Evolutionary conservation across 139 green algal species (phyloP), one percentile per base, ranked within the genome.

Genomic region (Closterium sp.): DNA sequence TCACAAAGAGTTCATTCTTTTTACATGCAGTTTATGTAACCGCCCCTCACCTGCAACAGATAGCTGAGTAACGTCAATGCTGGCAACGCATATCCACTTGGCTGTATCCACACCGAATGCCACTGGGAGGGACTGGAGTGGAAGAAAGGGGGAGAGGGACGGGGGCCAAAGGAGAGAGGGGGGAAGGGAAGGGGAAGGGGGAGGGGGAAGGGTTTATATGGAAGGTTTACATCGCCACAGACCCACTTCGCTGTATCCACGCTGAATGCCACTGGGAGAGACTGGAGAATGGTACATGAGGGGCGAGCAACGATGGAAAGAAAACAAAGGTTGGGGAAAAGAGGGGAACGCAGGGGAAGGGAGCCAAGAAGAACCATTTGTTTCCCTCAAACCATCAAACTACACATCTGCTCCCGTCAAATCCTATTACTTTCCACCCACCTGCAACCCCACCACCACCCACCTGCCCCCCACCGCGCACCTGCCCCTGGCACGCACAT

Each of bases 161-260:
- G n/a, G n/a, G n/a, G n/a, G n/a, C n/a, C n/a, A n/a, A n/a, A n/a
- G n/a, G 19, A 1, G 79, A 30, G 79, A 31, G 85, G 85, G 85
- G 27, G 21, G 85, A 31, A 29, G 19, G 9, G 19, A 42, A 6
- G 34, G 34, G 34, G 34, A 42, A 42, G 95, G 99, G 98, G 27
- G 97, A 99, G 17, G 97, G 95, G 94, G 99, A 98, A 86, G 99
- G 99, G 86, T 96, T 97, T 45, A 86, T 96, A 22, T n/a, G n/a
- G n/a, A n/a, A n/a, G n/a, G n/a, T n/a, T n/a, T n/a, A n/a, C n/a
- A n/a, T n/a, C n/a, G n/a, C 98, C 98, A 88, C 96, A 98, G 94
- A 99, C 99, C 96, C 96, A 99, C 96, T 99, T 99, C 91, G 98
- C 98, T 0, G 95, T 97, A 84, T 99, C 98, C 31, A 99, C 96